These are phyloP conservation scores for Coelastrella sp. DNA, from an alignment of 139 green algal species.

Conservation along the genomic window DNA sequence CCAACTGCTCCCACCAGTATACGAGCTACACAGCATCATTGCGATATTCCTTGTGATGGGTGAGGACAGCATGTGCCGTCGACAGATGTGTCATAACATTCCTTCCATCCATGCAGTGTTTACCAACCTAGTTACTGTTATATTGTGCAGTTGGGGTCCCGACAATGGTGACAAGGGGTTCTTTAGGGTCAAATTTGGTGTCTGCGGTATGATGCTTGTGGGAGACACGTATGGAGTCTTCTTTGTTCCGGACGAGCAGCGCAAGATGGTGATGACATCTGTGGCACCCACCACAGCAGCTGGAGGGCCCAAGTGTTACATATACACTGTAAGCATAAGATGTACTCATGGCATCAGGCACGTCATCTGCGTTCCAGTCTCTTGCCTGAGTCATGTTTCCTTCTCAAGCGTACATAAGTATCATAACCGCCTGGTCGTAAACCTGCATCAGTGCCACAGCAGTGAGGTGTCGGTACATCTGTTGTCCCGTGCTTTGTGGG, in stretches of 20 bases:
- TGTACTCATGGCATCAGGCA: too few species aligned
- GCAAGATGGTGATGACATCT: not conserved
- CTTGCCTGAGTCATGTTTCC: too few species aligned
- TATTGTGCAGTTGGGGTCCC: conserved; percentile 14
- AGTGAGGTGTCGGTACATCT: too few species aligned
- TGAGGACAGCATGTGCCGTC: not conserved
- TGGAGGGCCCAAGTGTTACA: conserved; percentile 8
- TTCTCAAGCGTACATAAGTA: too few species aligned
- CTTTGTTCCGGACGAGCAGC: not conserved
- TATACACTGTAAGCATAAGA: conserved; percentile 4
- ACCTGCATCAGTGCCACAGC: too few species aligned
- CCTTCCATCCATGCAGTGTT: not conserved
- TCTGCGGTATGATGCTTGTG: not conserved
- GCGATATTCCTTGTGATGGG: too few species aligned
- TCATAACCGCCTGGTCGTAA: too few species aligned
- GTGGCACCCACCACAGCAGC: not conserved
- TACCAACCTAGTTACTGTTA: too few species aligned
- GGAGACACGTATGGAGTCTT: conserved; percentile 22
- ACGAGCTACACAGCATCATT: too few species aligned
- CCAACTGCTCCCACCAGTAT: too few species aligned
- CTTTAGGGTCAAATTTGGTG: conserved; percentile 29
- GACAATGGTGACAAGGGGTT: conserved; percentile 14
- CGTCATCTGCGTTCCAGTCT: too few species aligned
- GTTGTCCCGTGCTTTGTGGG: too few species aligned
- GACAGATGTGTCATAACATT: not conserved